A percentile compares a stretch with the other conserved stretches of the same genome.
phyloP scores from a whole-genome alignment of 208 protist genomes.

The Leishmania martiniquensis region DNA sequence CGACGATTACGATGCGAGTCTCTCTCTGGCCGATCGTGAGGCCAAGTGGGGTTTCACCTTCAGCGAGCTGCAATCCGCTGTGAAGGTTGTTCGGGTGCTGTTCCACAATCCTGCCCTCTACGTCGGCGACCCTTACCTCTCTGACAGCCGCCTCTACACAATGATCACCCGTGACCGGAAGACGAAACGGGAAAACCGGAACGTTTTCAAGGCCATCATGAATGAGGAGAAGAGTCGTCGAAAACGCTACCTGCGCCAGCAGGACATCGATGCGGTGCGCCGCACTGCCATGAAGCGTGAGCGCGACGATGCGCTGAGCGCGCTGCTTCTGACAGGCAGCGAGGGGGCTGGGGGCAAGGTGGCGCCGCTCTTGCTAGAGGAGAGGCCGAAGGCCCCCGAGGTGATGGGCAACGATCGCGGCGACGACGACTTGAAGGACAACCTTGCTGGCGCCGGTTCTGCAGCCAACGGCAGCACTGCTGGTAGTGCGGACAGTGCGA shows the following conservation, averaged over 20 bases:
- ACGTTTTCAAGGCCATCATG: slow-evolving; percentile 82
- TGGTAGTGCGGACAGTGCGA: not conserved
- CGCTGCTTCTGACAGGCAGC: slow-evolving; percentile 44
- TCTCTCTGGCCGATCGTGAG: slow-evolving; percentile 69
- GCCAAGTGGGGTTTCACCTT: slow-evolving; percentile 85
- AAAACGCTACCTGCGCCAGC: slow-evolving; percentile 65
- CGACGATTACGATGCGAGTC: slow-evolving; percentile 35
- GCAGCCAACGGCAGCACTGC: not conserved
- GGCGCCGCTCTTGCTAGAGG: slow-evolving; percentile 10
- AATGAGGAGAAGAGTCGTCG: slow-evolving; percentile 82
- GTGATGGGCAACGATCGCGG: not conserved
- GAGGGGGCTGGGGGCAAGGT: not conserved
- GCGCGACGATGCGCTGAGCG: slow-evolving; percentile 76
- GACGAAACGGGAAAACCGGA: slow-evolving; percentile 74
- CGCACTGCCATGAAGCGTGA: slow-evolving; percentile 89
- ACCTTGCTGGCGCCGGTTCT: slow-evolving; percentile 1
- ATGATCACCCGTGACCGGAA: slow-evolving; percentile 91
- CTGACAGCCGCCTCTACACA: slow-evolving; percentile 88
- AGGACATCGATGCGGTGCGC: slow-evolving; percentile 70
- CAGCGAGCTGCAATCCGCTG: slow-evolving; percentile 65
- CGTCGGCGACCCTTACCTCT: slow-evolving; percentile 78
- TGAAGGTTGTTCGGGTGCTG: slow-evolving; percentile 82
- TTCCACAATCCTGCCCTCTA: slow-evolving; percentile 83
- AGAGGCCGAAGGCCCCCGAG: not conserved
- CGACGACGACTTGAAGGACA: not conserved